Evolutionary conservation across 257 asterid genomes (phyloP), one percentile per base, ranked within the genome.

Genomic region (Avicennia marina): DNA sequence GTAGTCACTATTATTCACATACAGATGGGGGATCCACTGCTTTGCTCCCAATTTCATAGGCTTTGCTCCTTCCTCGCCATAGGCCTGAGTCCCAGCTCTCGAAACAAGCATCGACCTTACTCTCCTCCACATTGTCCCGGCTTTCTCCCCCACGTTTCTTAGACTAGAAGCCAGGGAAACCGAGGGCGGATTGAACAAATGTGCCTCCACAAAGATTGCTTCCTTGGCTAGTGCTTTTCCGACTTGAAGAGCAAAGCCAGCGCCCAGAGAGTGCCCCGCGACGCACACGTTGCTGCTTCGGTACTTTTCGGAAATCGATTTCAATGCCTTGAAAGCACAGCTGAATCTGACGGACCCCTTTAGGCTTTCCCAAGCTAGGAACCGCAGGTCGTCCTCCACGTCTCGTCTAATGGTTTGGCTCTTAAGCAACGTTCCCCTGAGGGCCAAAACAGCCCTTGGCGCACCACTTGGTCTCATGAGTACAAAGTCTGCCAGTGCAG

Each of bases 201-300:
- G 99, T 1, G 99, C 86, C 78, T 93, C 96, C 36, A 93, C 91
- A 1, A 73, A 82, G 11, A 93, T 63, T 16, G 85, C 97, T 55
- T 89, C 88, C 78, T 93, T 93, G 16, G 99, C 99, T 34, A 93
- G 59, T 2, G 85, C 78, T 70, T 93, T 93, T 33, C 99, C 99
- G 0, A 86, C 88, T 78, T 93, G 97, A 25, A 93, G 96, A n/a
- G 97, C 96, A 49, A 93, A 89, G 10, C 97, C 99, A 4, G 97
- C 96, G 9, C 97, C 99, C 24, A 93, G 68, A 2, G 99, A 89
- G 65, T 93, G 99, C 8, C 99, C 97, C 0, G 96, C 87, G 3
- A 89, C 64, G 20, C 96, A 89, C 9, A 89, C 80, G 11, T 79
- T 86, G 69, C 74, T 76, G 53, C 95, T 82, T 2, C 99, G 96